Evolutionary conservation across 2,329 filamentous ascomycete genomes (phyloP), one percentile per base, ranked within the genome.

Genomic region (Aaosphaeria pasadenensis): DNA sequence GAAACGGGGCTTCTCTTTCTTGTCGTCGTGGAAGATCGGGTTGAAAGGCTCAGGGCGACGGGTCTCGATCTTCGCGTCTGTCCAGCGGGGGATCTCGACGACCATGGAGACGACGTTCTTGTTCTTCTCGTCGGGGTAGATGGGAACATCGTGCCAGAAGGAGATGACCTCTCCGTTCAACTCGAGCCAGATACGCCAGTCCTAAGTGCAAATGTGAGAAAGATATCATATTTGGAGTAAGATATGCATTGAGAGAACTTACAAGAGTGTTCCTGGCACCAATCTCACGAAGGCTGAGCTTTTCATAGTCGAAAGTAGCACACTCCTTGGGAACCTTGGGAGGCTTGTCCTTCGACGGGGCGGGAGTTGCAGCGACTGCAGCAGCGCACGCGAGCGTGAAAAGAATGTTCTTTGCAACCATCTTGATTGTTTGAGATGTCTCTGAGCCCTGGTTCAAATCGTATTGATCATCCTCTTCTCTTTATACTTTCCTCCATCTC

Each of bases 1-100:
- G 73, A 87, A 96, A 67, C 91, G 88, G 65, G 96, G 89, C 83
- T 95, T 96, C 82, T 91, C 91, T 83, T 96, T 96, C 87, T 96
- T 96, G 74, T 85, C 82, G 73, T 96, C 91, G 80, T 96, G 91
- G 86, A 95, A 95, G 80, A 95, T 95, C 69, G 91, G 91, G 81
- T 95, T 96, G 71, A 96, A 85, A 71, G 88, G 82, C 75, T 96
- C 91, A 17, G 44, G 35, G 24, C 53, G 51, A 74, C 85, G 60
- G 73, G 95, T 91, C 87, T 96, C 91, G 73, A 91, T 87, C 84
- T 96, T 96, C 69, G 87, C 91, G 77, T 96, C 96, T 78, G 91
- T 95, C 91, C 91, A 96, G 78, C 91, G 86, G 66, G 91, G 91
- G 67, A 96, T 95, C 86, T 96, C 91, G 64, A 96, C 91, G 55